A percentile compares a stretch with the other conserved stretches of the same genome.
phyloP scores from a whole-genome alignment of 225 moss, liverwort and hornwort species.

The Bryoerythrophyllum caledonicum region DNA sequence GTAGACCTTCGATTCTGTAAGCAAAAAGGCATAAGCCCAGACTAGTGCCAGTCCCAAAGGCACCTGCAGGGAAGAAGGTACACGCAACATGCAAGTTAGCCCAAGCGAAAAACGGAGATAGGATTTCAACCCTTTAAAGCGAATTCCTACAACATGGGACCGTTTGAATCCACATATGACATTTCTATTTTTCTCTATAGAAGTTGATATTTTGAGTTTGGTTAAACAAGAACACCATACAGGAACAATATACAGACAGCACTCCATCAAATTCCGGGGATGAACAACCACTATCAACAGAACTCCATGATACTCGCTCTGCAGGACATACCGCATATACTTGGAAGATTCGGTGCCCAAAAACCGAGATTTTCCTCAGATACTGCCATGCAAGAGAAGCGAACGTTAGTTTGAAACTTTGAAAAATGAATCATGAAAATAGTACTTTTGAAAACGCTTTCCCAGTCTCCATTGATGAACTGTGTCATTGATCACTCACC shows the following conservation, averaged over 20 bases:
- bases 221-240: not conserved
- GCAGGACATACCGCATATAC: constrained; percentile 69
- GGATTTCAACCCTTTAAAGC: too few species aligned
- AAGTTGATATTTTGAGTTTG: too few species aligned
- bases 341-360: constrained; percentile 82
- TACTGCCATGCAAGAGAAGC: constrained; percentile 49
- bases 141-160: too few species aligned
- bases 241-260: not conserved
- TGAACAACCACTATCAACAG: not conserved
- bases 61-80: constrained; percentile 47
- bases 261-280: not conserved
- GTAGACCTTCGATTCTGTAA: constrained; percentile 79
- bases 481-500: constrained; percentile 40
- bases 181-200: too few species aligned
- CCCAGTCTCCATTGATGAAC: not conserved
- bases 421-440: not conserved
- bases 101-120: too few species aligned
- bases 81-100: not conserved
- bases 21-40: constrained; percentile 89
- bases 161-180: too few species aligned
- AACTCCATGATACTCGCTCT: not conserved
- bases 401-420: not conserved
- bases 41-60: constrained; percentile 78
- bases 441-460: not conserved
- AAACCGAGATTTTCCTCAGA: constrained; percentile 75